Percentiles rank a stretch among this genome's conserved stretches.
Evolutionary conservation across 192 early-diverging fungal species (phyloP).

Genomic region (Gigaspora rosea): DNA sequence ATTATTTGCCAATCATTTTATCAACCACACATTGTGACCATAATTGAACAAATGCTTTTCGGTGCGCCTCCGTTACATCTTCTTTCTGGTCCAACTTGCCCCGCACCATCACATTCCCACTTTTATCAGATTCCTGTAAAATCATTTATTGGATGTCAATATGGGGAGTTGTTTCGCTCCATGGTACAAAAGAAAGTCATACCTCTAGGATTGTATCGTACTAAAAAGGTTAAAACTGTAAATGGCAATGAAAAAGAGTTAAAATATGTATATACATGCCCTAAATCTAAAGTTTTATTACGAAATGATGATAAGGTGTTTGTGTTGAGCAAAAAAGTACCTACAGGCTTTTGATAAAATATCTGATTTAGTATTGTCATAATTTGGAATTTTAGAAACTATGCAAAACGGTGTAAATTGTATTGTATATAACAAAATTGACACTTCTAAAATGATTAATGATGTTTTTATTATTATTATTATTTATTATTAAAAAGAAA

Average conservation of each 20-base stretch:
- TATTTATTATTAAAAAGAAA: too few species aligned
- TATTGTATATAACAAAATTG: not conserved
- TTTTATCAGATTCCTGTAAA: conserved; percentile 19
- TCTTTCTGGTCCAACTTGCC: conserved; percentile 16
- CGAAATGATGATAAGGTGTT: conserved; percentile 25
- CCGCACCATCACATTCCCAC: conserved; percentile 28
- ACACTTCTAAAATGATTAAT: not conserved
- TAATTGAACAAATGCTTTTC: conserved; percentile 31
- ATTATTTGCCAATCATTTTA: conserved; percentile 35
- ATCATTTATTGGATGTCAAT: conserved; percentile 15
- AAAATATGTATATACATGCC: conserved; percentile 29
- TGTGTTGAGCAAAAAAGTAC: conserved; percentile 27
- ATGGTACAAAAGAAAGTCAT: conserved; percentile 14
- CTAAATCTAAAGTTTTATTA: conserved; percentile 16
- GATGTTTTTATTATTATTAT: not conserved
- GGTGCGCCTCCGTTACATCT: conserved; percentile 29
- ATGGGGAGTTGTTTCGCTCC: conserved; percentile 11
- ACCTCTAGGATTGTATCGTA: conserved; percentile 29
- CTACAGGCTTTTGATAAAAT: not conserved
- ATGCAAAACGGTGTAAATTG: too few species aligned
- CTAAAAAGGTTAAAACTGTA: not conserved
- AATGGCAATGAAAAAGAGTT: conserved; percentile 9
- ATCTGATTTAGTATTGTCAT: not conserved
- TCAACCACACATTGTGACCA: conserved; percentile 30
- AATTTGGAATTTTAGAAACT: not conserved